Evolutionary conservation across 1,284 basidiomycete genomes (phyloP).

Genomic region (Puccinia triticina): DNA sequence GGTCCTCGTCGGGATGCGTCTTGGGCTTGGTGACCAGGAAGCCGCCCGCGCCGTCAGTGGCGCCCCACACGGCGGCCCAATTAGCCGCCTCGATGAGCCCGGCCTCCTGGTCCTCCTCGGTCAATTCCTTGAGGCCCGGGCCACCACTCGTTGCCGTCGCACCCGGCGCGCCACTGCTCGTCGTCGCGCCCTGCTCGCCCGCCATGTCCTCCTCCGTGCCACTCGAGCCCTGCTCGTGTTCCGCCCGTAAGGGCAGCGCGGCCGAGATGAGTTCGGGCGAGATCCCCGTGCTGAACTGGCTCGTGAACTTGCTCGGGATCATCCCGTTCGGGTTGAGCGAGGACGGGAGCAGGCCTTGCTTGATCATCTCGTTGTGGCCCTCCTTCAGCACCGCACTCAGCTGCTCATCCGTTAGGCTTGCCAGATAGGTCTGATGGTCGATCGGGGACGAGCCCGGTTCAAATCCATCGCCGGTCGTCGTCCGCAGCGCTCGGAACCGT

Average conservation of each 20-base stretch:
- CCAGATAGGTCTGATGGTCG: constrained; percentile 50
- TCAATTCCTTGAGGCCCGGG: constrained; percentile 13
- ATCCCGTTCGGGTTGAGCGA: constrained; percentile 10
- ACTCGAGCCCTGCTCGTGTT: neutral
- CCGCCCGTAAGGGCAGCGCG: neutral
- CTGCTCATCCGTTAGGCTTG: constrained; percentile 36
- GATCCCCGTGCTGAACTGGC: constrained; percentile 30
- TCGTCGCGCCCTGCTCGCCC: too few relatives aligned
- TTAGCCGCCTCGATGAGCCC: constrained; percentile 46
- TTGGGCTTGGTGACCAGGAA: constrained; percentile 16
- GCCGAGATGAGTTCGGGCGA: constrained; percentile 48
- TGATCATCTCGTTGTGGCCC: constrained; percentile 30
- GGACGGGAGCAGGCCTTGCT: constrained; percentile 34
- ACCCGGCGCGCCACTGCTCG: neutral
- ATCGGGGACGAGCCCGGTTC: constrained; percentile 7
- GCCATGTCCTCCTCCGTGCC: neutral
- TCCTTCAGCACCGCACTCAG: constrained; percentile 34
- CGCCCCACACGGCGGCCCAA: constrained; percentile 50
- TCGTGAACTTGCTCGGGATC: neutral
- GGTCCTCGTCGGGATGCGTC: neutral
- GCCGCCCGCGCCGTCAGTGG: constrained; percentile 39
- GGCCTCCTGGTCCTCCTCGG: constrained; percentile 41
- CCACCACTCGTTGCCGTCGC: neutral
- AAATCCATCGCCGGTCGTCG: neutral
- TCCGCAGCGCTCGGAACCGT: neutral